Base-by-base conservation (phyloP, 371 early-diverging fungal species). In the Syncephalastrum sp. region DNA sequence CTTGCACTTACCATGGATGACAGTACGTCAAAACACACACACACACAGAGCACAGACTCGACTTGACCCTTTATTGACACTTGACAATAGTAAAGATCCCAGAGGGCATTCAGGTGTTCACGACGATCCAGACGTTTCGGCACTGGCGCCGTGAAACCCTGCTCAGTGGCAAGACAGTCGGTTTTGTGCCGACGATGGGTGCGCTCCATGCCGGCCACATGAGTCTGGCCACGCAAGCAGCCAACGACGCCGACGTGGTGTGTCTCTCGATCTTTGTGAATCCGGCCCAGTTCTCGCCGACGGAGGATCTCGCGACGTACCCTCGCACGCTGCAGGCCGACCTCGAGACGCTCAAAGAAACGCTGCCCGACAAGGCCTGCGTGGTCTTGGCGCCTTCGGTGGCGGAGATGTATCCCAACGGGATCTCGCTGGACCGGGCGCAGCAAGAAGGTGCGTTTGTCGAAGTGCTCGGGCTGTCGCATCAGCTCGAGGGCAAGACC, bases 221-320 rank as follows among this genome's bases (percentile, higher is more conserved):
- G 42, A 54, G 61, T 8, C n/a, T 49, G 14, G 5, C 23, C 13
- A 12, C 42, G 7, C 14, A 59, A 5, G 15, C 19, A 0, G 46
- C 21, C 29, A 45, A 33, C 44, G 13, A 54, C 1, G 25, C 5
- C 15, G 50, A 50, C 25, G 50, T 50, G 16, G 91, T 93, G 5
- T 89, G 92, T 0, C 78, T 93, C 23, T 87, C 89, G 47, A 92
- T 98, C 50, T 98, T 96, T 77, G 98, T 98, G 21, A 98, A 98
- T 61, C 98, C 98, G 16, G 90, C 97, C 4, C 98, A 98, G 64
- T 98, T 98, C 67, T 94, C 96, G 1, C 97, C 97, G 0, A 85
- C 87, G 54, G 98, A 98, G 70, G 98, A 98, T 63, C 78, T 96
- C 23, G 88, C 81, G 54, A 80, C 82, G 43, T 98, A 98, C 63